Evolutionary conservation across 495 filamentous ascomycete genomes (phyloP).

Genomic region (Cercophora newfieldiana): DNA sequence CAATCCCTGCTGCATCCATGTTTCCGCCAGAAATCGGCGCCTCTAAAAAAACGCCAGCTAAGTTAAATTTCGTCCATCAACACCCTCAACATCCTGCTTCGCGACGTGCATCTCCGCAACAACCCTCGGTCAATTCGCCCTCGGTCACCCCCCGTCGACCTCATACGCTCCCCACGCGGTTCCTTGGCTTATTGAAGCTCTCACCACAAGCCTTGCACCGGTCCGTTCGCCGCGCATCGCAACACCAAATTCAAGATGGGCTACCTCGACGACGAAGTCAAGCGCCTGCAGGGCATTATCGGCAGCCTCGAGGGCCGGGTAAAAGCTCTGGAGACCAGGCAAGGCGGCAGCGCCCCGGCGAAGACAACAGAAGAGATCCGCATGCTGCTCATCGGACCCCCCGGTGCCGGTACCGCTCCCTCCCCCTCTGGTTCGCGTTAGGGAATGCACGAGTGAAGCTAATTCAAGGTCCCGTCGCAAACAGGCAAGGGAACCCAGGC

Average conservation of each 20-base stretch:
- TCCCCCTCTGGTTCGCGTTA: not conserved
- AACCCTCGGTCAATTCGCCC: not conserved
- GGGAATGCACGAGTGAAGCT: slow-evolving; percentile 12
- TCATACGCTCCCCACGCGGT: slow-evolving; percentile 12
- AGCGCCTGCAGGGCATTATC: slow-evolving; percentile 74
- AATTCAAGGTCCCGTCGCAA: slow-evolving; percentile 21
- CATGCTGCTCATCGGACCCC: slow-evolving; percentile 97
- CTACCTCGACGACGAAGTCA: slow-evolving; percentile 76
- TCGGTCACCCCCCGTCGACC: slow-evolving; percentile 3
- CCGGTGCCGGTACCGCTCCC: slow-evolving; percentile 78
- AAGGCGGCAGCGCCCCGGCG: slow-evolving; percentile 46
- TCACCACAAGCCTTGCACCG: slow-evolving; percentile 37
- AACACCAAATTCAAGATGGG: slow-evolving; percentile 63
- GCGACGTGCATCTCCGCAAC: not conserved
- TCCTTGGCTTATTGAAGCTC: slow-evolving; percentile 6
- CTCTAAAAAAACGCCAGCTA: slow-evolving; percentile 26
- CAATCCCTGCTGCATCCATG: slow-evolving; percentile 23
- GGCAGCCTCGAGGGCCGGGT: slow-evolving; percentile 81
- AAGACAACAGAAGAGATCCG: slow-evolving; percentile 67
- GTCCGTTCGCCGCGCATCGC: slow-evolving; percentile 33
- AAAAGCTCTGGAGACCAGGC: slow-evolving; percentile 67
- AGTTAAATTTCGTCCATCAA: slow-evolving; percentile 27
- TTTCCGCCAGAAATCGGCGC: slow-evolving; percentile 11
- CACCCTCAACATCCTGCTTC: slow-evolving; percentile 12
- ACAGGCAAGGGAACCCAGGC: slow-evolving; percentile 99